Base-by-base conservation (phyloP, 305 asterid genomes). In the Fraxinus ornus region DNA sequence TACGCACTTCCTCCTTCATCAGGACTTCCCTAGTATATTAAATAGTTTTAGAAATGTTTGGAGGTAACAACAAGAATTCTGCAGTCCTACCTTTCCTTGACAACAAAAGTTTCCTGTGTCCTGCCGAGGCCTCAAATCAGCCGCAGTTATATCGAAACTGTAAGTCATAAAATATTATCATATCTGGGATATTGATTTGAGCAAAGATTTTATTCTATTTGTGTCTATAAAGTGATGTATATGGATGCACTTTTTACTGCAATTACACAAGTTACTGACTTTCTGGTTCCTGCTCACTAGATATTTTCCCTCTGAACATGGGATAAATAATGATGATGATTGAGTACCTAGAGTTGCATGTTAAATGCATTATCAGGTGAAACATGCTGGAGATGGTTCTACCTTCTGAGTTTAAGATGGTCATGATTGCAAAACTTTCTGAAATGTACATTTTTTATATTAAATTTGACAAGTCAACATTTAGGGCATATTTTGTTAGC, bases 81-180 rank as follows among this genome's bases (percentile, higher is more conserved):
- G 88, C 90, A 19, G 77, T 86, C 79, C 92, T 92, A 7, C 86
- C 89, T 83, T 89, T 92, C 60, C 84, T 90, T 32, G 89, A 87
- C 28, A 86, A 84, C n/a, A 81, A 71, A 73, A 87, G 77, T 78
- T 89, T 90, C 85, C 94, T 82, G 86, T 90, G 85, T 85, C 88
- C 93, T 26, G 79, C 88, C 44, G 90, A 81, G 71, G 90, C 87
- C 75, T 83, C 97, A 70, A 90, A 90, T 85, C 98, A 91, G 88
- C 92, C 80, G 36, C 98, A 88, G 84, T 85, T 89, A 78, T 89
- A 89, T 86, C 92, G 91, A 90, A 90, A 92, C 64, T 77, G 98
- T 95, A 84, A 89, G 98, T 91, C 84, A 22, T 22, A 21, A 72
- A 44, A 37, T 80, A 75, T 55, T 36, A 30, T 10, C 78, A 30